Evolutionary conservation across 805 yeast species (phyloP), one percentile per base, ranked within the genome.

Genomic region (Dipodascopsis uninucleata): DNA sequence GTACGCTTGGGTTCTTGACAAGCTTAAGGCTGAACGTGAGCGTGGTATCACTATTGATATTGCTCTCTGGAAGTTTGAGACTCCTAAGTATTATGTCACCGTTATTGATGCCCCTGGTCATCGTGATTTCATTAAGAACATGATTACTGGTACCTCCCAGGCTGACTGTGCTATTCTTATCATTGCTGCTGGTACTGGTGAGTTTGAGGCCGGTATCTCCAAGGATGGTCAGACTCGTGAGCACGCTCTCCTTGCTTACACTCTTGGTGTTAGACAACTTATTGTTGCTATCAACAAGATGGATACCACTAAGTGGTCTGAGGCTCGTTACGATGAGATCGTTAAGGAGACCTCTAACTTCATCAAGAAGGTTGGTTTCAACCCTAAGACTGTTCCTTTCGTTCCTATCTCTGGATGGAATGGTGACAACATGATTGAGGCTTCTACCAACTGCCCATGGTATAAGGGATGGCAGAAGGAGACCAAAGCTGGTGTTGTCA

Each of bases 1-100:
- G 76, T 84, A 86, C 84, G 96, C 96, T 65, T 86, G 96, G 96
- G 94, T 87, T 64, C 79, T 87, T 72, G 96, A 87, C 79, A 86
- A 86, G 74, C 78, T 87, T 63, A 84, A 85, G 84, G 94, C 94
- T 68, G 96, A 87, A 78, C 82, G 96, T 75, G 90, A 84, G 74
- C 84, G 95, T 78, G 95, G 95, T 83, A 86, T 86, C 78, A 86
- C 96, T 70, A 86, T 86, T 66, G 95, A 86, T 72, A 85, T 86
- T 62, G 90, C 94, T 71, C 78, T 85, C 66, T 83, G 94, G 83
- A 82, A 83, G 76, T 85, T 86, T 81, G 90, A 84, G 75, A 85
- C 95, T 70, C 87, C 88, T 65, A 83, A 81, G 72, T 83, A 79
- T 78, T 75, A 80, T 67, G 93, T 85, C 67, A 86, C 95, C 66